Percentiles rank a stretch among this genome's conserved stretches.
Evolutionary conservation across 805 yeast species (phyloP).

Genomic region (Metschnikowia peoriensis): DNA sequence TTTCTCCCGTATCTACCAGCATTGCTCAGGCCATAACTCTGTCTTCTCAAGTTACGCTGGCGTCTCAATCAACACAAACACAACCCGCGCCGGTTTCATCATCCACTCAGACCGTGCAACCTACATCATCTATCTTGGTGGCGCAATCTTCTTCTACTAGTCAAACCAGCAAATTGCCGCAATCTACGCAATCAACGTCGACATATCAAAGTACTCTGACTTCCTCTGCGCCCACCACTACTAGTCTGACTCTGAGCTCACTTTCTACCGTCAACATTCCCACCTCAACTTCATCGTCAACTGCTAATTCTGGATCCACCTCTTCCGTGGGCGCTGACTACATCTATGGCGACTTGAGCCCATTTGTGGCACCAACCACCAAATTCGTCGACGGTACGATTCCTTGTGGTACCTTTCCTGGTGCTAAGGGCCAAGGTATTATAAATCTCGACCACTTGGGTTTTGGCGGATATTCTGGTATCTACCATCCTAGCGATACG

Average conservation of each 20-base stretch:
- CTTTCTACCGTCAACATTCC: slow-evolving; percentile 18
- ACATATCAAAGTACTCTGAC: slow-evolving; percentile 1
- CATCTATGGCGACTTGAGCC: slow-evolving; percentile 53
- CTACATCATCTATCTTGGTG: not conserved
- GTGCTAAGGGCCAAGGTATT: slow-evolving; percentile 70
- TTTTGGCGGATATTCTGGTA: slow-evolving; percentile 82
- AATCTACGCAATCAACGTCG: slow-evolving; percentile 3
- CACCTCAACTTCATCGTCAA: slow-evolving; percentile 14
- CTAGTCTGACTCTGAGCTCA: slow-evolving; percentile 16
- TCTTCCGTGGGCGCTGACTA: slow-evolving; percentile 43
- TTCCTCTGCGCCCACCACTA: slow-evolving; percentile 22
- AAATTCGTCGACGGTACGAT: slow-evolving; percentile 71
- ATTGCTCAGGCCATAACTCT: not conserved
- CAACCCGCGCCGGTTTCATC: not conserved
- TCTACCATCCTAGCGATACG: slow-evolving; percentile 52
- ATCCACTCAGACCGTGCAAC: not conserved
- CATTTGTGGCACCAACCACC: slow-evolving; percentile 55
- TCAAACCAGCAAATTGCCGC: slow-evolving; percentile 3
- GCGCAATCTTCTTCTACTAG: not conserved
- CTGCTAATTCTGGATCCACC: slow-evolving; percentile 27
- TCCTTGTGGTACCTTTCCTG: slow-evolving; percentile 68
- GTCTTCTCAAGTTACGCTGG: slow-evolving; percentile 8
- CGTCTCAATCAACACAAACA: slow-evolving; percentile 8
- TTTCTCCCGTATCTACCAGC: not conserved
- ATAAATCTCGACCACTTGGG: slow-evolving; percentile 67